Evolutionary conservation across 2,329 filamentous ascomycete species (phyloP), one percentile per base, ranked within the genome.

Genomic region (Aulographum hederae): DNA sequence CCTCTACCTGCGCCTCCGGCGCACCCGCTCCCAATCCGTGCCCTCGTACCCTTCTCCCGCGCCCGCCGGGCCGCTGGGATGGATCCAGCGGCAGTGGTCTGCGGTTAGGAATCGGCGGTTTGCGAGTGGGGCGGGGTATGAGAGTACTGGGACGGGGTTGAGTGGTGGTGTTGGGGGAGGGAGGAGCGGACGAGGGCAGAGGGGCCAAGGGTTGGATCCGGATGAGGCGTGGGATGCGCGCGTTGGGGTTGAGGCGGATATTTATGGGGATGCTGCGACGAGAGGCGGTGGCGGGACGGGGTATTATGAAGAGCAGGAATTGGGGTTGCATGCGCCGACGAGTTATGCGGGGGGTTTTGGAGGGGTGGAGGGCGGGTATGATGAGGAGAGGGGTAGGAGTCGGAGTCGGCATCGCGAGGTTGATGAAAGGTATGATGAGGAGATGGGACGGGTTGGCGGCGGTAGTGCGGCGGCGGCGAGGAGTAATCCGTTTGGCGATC

Each of bases 181-280:
- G 13, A 45, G 42, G 5, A 17, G 18, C 11, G 32, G 47, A 38
- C 27, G 40, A n/a, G 60, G 63, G 33, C 54, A 67, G 33, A 70
- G 70, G 15, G 74, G 78, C 49, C 71, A 73, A 2, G 61, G 72
- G 3, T 64, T 82, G 28, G 81, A 89, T 45, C 78, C 78, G 2
- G 81, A 91, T 48, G 79, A 85, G 46, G 79, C 80, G 2, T 92
- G 82, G 82, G 80, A 89, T 55, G 57, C 78, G 39, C 63, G 78
- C 37, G 79, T 91, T 4, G 78, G 78, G 35, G 64, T 72, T 42
- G 79, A 85, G 51, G 69, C 74, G 13, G 73, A 77, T 46, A 57
- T 54, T 10, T 73, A 74, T 47, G 68, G 67, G 2, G 56, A 58
- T 2, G 58, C 57, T 3, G n/a, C n/a, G n/a, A n/a, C n/a, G n/a